These are phyloP conservation scores for Purshia tridentata DNA, from an alignment of 306 rosid species.

Conservation along the genomic window DNA sequence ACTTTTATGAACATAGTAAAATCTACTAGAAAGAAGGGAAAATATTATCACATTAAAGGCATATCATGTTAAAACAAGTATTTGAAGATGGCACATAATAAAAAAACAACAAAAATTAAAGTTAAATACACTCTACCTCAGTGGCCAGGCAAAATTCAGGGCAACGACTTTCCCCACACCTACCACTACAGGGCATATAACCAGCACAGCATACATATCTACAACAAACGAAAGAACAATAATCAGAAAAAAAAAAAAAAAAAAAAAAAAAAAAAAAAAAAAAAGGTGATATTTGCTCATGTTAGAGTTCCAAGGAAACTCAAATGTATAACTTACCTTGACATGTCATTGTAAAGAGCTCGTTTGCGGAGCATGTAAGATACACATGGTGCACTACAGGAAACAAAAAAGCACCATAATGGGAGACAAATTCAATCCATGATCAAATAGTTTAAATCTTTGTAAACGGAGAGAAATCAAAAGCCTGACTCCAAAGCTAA, in stretches of 20 bases:
- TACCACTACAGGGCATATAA: constrained; percentile 94
- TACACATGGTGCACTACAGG: constrained; percentile 70
- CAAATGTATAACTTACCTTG: constrained; percentile 55
- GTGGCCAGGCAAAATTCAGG: constrained; percentile 83
- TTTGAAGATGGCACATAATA: neutral
- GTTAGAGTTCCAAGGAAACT: neutral
- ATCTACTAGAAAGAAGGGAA: neutral
- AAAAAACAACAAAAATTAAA: neutral
- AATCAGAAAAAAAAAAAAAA: constrained; percentile 17
- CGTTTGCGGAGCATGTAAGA: constrained; percentile 88
- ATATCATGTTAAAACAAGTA: neutral
- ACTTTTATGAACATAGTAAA: neutral
- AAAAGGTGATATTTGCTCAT: neutral
- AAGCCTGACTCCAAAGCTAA: neutral
- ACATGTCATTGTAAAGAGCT: constrained; percentile 82
- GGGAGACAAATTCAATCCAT: neutral
- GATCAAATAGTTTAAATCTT: neutral
- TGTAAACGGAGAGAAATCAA: neutral
- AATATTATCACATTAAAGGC: neutral
- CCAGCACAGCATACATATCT: constrained; percentile 94
- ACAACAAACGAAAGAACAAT: constrained; percentile 24
- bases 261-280: no score
- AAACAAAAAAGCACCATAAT: constrained; percentile 6
- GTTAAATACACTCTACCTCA: constrained; percentile 51
- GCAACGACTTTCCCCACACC: constrained; percentile 85